Evolutionary conservation across 352 stramenopile species (phyloP).

Genomic region (Elongisporangium prolatum): DNA sequence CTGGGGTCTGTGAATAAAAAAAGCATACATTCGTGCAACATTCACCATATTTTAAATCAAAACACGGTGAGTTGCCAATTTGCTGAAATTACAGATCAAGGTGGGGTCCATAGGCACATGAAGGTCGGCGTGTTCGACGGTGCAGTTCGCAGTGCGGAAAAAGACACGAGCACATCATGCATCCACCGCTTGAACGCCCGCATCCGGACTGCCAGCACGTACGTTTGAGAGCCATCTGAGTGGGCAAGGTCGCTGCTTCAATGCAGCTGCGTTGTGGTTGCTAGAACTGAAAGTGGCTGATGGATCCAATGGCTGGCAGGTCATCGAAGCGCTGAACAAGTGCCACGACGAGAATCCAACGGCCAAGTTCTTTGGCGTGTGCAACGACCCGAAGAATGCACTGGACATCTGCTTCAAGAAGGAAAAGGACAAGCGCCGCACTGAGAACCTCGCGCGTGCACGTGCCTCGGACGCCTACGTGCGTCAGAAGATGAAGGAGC

Average conservation of each 20-base stretch:
- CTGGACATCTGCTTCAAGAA: conserved; percentile 77
- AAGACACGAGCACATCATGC: conserved; percentile 32
- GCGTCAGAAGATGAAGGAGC: conserved; percentile 74
- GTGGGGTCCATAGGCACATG: background rate
- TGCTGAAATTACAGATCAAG: background rate
- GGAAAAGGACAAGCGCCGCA: conserved; percentile 61
- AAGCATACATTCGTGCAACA: conserved; percentile 12
- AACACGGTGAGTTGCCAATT: background rate
- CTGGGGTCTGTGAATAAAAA: conserved; percentile 1
- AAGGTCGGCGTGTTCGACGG: conserved; percentile 1
- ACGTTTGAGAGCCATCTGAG: conserved; percentile 10
- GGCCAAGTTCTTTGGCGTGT: conserved; percentile 75
- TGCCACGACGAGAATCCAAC: conserved; percentile 76
- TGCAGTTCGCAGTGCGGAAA: background rate
- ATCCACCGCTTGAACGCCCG: conserved; percentile 72
- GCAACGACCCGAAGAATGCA: conserved; percentile 63
- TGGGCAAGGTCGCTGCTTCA: too few species aligned
- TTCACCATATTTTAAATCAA: conserved; percentile 8
- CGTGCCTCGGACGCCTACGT: conserved; percentile 66
- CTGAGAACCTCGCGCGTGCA: conserved; percentile 58
- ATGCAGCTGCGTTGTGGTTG: background rate
- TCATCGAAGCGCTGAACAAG: conserved; percentile 57
- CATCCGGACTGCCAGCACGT: conserved; percentile 80
- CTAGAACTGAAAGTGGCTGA: too few species aligned
- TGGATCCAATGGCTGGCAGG: conserved; percentile 22